Evolutionary conservation across 2,329 filamentous ascomycete genomes (phyloP).

Genomic region (Aspergillus neoniger): DNA sequence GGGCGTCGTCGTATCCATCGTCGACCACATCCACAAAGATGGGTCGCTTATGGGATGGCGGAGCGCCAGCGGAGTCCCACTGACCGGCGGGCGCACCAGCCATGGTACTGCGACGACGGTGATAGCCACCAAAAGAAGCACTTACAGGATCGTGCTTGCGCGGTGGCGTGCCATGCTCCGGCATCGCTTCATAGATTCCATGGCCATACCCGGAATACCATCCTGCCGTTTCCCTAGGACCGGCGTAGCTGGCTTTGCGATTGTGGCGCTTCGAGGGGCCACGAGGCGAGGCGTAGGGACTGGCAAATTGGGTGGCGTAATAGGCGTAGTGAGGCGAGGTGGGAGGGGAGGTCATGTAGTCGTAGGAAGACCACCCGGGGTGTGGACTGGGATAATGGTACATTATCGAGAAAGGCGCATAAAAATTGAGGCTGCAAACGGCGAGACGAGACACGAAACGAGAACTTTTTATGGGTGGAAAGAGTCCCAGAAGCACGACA

Average conservation of each 20-base stretch:
- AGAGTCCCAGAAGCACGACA: conserved; percentile 13
- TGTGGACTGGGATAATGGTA: conserved; percentile 51
- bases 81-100: conserved; percentile 36
- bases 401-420: conserved; percentile 45
- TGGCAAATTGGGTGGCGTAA: conserved; percentile 59
- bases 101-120: conserved; percentile 53
- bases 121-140: conserved; percentile 54
- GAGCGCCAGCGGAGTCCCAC: conserved; percentile 19
- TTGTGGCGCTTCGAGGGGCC: conserved; percentile 52
- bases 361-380: conserved; percentile 52
- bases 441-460: conserved; percentile 19
- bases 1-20: conserved; percentile 55
- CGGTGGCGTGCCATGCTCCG: conserved; percentile 55
- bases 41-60: conserved; percentile 52
- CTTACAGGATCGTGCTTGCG: conserved; percentile 66
- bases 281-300: conserved; percentile 50
- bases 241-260: conserved; percentile 59
- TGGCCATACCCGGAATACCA: conserved; percentile 51
- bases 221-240: conserved; percentile 43
- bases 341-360: conserved; percentile 51
- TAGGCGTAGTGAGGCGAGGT: conserved; percentile 54
- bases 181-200: conserved; percentile 49
- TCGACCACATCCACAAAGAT: conserved; percentile 59
- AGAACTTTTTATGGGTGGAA: conserved; percentile 20
- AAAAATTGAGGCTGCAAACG: conserved; percentile 23